Evolutionary conservation across 2,329 filamentous ascomycete species (phyloP), one percentile per base, ranked within the genome.

Genomic region (Colletotrichum tanaceti): DNA sequence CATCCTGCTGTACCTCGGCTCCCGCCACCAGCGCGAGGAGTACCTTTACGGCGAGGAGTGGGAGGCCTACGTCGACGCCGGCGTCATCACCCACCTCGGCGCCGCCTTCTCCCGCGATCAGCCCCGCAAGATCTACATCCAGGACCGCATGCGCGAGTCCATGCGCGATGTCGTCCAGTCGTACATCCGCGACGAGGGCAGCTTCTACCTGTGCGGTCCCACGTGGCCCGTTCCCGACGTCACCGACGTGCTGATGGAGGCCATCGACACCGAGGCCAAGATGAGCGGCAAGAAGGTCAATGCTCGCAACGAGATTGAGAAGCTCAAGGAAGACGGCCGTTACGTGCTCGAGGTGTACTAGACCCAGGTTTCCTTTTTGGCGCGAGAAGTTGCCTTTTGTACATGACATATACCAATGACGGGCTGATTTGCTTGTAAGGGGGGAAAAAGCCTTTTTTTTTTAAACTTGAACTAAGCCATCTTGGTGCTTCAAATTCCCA

Each of bases 151-250:
- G 96, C 87, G 96, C 66, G 87, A 98, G 87, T 93, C 91, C 0
- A 82, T 98, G 68, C 82, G 85, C 52, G 90, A 96, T 71, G 97
- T 99, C 72, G 87, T 93, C 67, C 84, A 94, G 80, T 92, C 94
- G 0, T 98, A 98, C 79, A 89, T 98, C 72, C 84, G 90, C 75
- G 89, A 98, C 73, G 91, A 96, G 74, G 96, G 96, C 65, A 91
- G 91, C 41, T 99, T 99, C 84, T 99, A 99, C 82, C 90, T 99
- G 20, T 99, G 96, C 79, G 96, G 96, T 52, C 96, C 96, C 38
- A 99, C 96, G 1, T 99, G 96, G 96, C 96, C 96, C 14, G 96
- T 99, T 63, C 96, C 96, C 7, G 96, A 99, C 82, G 95, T 99
- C 61, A 98, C 94, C 0, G 90, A 90, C 73, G 96, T 99, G 70